Conservation (phyloP, 345 rosid genomes). For the Eucalyptus dawsonii region DNA sequence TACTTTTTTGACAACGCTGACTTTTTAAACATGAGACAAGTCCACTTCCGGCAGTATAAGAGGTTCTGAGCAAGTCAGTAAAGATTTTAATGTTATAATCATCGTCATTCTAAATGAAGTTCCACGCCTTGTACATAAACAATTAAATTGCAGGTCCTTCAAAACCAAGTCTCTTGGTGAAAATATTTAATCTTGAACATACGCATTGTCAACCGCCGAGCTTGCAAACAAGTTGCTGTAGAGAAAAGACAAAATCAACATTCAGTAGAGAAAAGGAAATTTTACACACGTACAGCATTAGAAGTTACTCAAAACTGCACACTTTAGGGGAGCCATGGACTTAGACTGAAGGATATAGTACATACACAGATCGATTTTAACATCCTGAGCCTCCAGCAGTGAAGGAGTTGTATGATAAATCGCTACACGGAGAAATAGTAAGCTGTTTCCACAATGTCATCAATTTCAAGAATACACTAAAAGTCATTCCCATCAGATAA, state of each 20-base stretch:
- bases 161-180: not conserved
- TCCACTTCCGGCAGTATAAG: not conserved
- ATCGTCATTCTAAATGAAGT: not conserved
- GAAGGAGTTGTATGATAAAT: constrained; percentile 23
- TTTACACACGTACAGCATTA: not conserved
- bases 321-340: too few species aligned
- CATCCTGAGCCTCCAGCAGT: not conserved
- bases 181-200: not conserved
- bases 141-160: not conserved
- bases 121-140: not conserved
- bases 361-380: not conserved
- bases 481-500: not conserved
- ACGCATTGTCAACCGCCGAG: constrained; percentile 4
- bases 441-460: not conserved
- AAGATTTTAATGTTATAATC: not conserved
- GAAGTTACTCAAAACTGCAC: not conserved
- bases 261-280: not conserved
- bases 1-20: too few species aligned
- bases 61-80: not conserved
- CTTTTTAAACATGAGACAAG: not conserved
- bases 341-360: not conserved
- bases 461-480: not conserved
- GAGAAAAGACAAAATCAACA: not conserved
- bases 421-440: constrained; percentile 1
- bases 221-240: constrained; percentile 28